Evolutionary conservation across 805 yeast species (phyloP), one percentile per base, ranked within the genome.

Genomic region (Candida maris): DNA sequence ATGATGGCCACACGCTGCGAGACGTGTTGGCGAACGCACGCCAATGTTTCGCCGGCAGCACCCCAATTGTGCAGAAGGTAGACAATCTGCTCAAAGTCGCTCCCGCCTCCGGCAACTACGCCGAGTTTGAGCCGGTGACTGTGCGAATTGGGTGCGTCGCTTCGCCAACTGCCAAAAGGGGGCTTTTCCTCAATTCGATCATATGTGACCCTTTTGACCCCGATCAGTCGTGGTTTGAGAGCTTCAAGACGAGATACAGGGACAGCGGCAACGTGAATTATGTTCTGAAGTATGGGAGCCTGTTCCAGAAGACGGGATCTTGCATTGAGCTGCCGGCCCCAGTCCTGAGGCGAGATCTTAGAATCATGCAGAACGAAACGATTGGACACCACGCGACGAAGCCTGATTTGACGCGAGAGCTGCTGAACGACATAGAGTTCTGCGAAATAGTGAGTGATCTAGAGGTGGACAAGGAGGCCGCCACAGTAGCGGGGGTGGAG

Each of bases 371-470:
- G 35, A 54, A 52, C 38, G 53, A 47, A 10, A 44, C 54, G n/a
- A 33, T 44, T 1, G 58, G 56, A 9, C 52, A 46, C 26, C 44
- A 51, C 21, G 35, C 33, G 6, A 31, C 49, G 7, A 39, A 41
- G 15, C 28, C 32, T 3, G 19, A 34, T 7, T 32, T 57, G 12
- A 39, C 46, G 7, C 44, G 55, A 34, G 49, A 46, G 2, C 16
- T 49, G 14, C 57, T 59, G 35, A 57, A 61, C 39, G 48, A 57
- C 27, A 35, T 60, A 7, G 61, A 60, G 28, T 43, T 62, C 19
- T 27, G 56, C 16, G 64, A 60, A 33, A 48, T 61, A 8, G 42
- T 5, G 14, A 16, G 19, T 9, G 23, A 6, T 4, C n/a, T 9
- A 12, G 13, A 14, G 14, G 3, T 15, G 20, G 7, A 15, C 22